Evolutionary conservation across 139 green algal genomes (phyloP), one percentile per base, ranked within the genome.

Genomic region (Haematococcus sp.): DNA sequence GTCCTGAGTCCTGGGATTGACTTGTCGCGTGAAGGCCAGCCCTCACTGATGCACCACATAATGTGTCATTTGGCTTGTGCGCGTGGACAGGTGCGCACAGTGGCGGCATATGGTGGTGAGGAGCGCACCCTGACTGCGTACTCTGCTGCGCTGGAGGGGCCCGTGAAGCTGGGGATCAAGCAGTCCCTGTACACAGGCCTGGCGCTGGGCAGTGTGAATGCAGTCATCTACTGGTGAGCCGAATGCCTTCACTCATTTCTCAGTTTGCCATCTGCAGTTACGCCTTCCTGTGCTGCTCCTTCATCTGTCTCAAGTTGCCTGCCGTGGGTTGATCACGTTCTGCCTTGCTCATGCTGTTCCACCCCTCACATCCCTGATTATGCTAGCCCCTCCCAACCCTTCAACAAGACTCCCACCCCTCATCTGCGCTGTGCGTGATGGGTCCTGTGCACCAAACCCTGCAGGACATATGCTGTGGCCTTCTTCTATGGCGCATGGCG

Each of bases 401-500:
- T n/a, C n/a, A n/a, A n/a, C n/a, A n/a, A n/a, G n/a, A n/a, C n/a
- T n/a, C n/a, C n/a, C n/a, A n/a, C n/a, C n/a, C n/a, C n/a, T n/a
- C n/a, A n/a, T n/a, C n/a, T n/a, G n/a, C n/a, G 28, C 60, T 25
- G 25, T 4, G 15, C 16, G 60, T 7, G 7, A 7, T 68, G 60
- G 15, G 20, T 68, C 9, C 32, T 71, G 64, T 32, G 33, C 34
- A n/a, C n/a, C 64, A 27, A 19, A 58, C 31, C 32, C 40, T 19
- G 25, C 28, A 25, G 25, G 30, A 82, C 79, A 23, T 91, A 88
- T 73, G 90, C 90, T 0, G 52, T 95, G 22, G 88, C 87, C 0
- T 75, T 97, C 2, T 94, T 87, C 77, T 97, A 93, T 70, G 93
- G 93, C 4, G 80, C 81, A 2, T 82, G 70, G 32, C 76, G 70